Conservation (phyloP, 176 grass and related monocot species). For the Alloteropsis semialata region DNA sequence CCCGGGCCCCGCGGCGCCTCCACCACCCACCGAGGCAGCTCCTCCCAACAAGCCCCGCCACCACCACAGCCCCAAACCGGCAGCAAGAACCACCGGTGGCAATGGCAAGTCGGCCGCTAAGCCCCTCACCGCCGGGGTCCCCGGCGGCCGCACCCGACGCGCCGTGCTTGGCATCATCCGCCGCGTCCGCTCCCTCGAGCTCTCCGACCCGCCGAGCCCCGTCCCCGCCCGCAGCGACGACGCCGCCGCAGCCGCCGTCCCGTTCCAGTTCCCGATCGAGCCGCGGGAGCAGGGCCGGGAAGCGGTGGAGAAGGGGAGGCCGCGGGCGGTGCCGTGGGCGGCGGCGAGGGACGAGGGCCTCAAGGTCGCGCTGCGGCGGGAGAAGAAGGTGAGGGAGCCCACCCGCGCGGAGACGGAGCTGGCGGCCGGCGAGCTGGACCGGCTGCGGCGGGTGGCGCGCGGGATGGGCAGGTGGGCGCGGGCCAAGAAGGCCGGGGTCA, state of each 20-base stretch:
- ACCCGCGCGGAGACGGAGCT: slow-evolving; percentile 49
- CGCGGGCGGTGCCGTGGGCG: slow-evolving; percentile 44
- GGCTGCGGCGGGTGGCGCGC: slow-evolving; percentile 41
- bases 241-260: not conserved
- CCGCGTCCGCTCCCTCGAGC: slow-evolving; percentile 49
- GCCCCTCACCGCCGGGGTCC: slow-evolving; percentile 50
- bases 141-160: slow-evolving; percentile 47
- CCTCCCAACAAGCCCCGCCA: slow-evolving; percentile 1
- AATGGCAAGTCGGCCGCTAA: slow-evolving; percentile 7
- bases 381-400: slow-evolving; percentile 48
- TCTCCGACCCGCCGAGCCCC: slow-evolving; percentile 7
- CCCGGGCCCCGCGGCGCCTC: not conserved
- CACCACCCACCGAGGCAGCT: not conserved
- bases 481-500: slow-evolving; percentile 72
- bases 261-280: slow-evolving; percentile 37
- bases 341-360: slow-evolving; percentile 33
- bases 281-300: not conserved
- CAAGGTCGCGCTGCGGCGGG: slow-evolving; percentile 50
- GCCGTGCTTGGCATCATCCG: slow-evolving; percentile 64
- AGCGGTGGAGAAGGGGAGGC: not conserved
- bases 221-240: not conserved
- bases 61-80: not conserved
- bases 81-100: not conserved
- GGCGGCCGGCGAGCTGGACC: slow-evolving; percentile 26
- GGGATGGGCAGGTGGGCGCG: slow-evolving; percentile 33